Evolutionary conservation across 768 basidiomycete genomes (phyloP).

Genomic region (Lactifluus subvellereus): DNA sequence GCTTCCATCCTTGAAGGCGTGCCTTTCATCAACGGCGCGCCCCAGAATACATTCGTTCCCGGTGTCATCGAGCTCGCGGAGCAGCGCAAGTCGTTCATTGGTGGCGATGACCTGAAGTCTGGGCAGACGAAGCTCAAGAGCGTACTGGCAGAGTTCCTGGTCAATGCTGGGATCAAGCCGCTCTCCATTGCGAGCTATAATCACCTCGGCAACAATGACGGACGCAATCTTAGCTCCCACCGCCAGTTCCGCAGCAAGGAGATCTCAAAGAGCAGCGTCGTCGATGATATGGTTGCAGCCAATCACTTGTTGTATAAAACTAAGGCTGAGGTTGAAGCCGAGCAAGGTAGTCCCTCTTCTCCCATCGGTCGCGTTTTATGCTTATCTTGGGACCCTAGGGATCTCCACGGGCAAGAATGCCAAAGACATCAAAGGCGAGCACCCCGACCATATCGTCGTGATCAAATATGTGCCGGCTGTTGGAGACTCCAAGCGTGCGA

Average conservation of each 20-base stretch:
- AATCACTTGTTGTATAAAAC: slow-evolving; percentile 90
- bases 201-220: slow-evolving; percentile 98
- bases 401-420: slow-evolving; percentile 43
- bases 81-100: slow-evolving; percentile 84
- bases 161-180: slow-evolving; percentile 98
- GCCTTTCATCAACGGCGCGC: slow-evolving; percentile 96
- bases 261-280: slow-evolving; percentile 94
- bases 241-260: slow-evolving; percentile 97
- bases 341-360: slow-evolving; percentile 2
- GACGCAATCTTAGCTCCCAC: slow-evolving; percentile 84
- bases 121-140: slow-evolving; percentile 98
- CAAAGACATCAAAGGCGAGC: slow-evolving; percentile 78
- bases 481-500: slow-evolving; percentile 97
- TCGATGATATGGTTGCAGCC: slow-evolving; percentile 96
- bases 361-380: background rate
- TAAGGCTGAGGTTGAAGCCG: slow-evolving; percentile 37
- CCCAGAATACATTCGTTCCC: slow-evolving; percentile 98
- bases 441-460: slow-evolving; percentile 94
- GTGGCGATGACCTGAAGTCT: slow-evolving; percentile 96
- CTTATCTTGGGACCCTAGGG: background rate
- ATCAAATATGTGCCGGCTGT: slow-evolving; percentile 97
- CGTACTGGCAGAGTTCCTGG: slow-evolving; percentile 96
- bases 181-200: slow-evolving; percentile 97
- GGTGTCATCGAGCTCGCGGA: slow-evolving; percentile 92
- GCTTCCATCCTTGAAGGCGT: slow-evolving; percentile 92